A percentile compares a stretch with the other conserved stretches of the same genome.
phyloP scores from a whole-genome alignment of 257 asterid species.

The Nicotiana tabacum region DNA sequence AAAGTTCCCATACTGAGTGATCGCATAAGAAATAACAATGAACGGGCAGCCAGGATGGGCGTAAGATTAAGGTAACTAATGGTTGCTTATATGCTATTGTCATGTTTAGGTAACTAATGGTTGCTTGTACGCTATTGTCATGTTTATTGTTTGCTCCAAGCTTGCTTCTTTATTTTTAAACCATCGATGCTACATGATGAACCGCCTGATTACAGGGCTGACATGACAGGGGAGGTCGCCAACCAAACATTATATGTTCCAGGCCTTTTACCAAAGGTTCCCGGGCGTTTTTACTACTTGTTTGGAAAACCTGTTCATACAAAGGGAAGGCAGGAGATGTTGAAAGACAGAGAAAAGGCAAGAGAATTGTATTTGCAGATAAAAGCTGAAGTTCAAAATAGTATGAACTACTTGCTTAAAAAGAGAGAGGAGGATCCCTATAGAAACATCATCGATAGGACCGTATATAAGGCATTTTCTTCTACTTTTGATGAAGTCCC shows the following conservation, averaged over 20 bases:
- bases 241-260: constrained; percentile 55
- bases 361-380: constrained; percentile 57
- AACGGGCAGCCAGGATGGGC: constrained; percentile 21
- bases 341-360: constrained; percentile 65
- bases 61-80: constrained; percentile 36
- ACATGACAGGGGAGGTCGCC: constrained; percentile 63
- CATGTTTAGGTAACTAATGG: constrained; percentile 28
- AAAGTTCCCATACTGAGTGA: constrained; percentile 62
- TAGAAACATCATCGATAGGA: constrained; percentile 57
- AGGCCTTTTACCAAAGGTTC: constrained; percentile 72
- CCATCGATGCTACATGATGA: neutral
- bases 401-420: constrained; percentile 50
- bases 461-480: constrained; percentile 40
- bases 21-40: constrained; percentile 35
- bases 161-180: neutral
- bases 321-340: constrained; percentile 53
- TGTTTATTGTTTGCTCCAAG: neutral
- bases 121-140: neutral
- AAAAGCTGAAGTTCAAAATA: constrained; percentile 60
- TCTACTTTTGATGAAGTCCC: constrained; percentile 61
- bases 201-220: neutral
- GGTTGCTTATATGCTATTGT: neutral
- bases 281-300: constrained; percentile 76
- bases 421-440: constrained; percentile 88
- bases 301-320: constrained; percentile 85